These are phyloP conservation scores for Fusarium subglutinans DNA, from an alignment of 2,329 filamentous ascomycete species.

Conservation along the genomic window DNA sequence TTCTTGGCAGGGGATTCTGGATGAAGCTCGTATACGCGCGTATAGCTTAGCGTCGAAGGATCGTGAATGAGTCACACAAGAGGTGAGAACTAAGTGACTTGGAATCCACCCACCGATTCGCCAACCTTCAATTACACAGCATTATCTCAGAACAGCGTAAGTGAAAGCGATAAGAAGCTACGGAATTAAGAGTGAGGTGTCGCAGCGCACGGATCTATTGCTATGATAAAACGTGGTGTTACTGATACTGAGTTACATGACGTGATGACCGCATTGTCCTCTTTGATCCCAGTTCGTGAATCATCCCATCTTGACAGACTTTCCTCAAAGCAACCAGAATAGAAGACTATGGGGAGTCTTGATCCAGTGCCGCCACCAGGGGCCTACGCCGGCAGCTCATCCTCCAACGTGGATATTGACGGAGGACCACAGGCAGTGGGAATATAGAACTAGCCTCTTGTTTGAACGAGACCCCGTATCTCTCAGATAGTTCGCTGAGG, in stretches of 20 bases:
- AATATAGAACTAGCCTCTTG: neutral
- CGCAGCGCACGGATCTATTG: neutral
- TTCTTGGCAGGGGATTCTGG: neutral
- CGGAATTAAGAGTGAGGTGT: too few relatives aligned
- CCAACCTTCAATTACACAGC: neutral
- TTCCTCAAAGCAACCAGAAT: neutral
- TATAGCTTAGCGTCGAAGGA: neutral
- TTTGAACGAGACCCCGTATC: neutral
- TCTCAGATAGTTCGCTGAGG: neutral
- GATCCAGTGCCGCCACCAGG: fast-evolving
- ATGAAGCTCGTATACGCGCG: neutral
- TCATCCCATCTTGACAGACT: too few relatives aligned
- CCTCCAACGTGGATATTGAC: too few relatives aligned
- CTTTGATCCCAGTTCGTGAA: neutral
- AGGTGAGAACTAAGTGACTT: neutral
- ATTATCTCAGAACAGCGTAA: neutral
- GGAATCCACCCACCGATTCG: neutral
- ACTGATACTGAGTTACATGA: neutral
- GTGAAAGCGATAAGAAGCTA: neutral
- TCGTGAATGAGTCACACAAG: neutral
- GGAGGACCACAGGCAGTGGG: too few relatives aligned
- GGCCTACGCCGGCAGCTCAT: too few relatives aligned
- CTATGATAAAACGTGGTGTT: neutral
- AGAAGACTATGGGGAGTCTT: too few relatives aligned
- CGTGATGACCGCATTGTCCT: neutral